Conservation (phyloP, 306 rosid genomes). For the Datisca glomerata region DNA sequence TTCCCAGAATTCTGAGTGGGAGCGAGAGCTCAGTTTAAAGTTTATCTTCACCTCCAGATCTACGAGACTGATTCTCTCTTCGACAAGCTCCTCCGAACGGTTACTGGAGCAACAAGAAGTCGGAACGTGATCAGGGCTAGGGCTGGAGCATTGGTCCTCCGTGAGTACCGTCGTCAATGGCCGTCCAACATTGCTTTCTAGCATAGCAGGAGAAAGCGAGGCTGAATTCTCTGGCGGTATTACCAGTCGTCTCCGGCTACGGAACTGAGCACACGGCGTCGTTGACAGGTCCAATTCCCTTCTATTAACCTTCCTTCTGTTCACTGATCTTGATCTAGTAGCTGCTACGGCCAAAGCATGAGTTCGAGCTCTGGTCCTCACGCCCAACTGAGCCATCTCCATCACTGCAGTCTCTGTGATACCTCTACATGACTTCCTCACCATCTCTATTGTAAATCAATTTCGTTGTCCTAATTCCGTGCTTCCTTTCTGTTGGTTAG, state of each 20-base stretch:
- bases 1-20: slow-evolving; percentile 1
- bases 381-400: slow-evolving; percentile 46
- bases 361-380: slow-evolving; percentile 42
- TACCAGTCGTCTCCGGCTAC: slow-evolving; percentile 9
- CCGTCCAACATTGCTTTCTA: not conserved
- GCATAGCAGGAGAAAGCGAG: slow-evolving; percentile 6
- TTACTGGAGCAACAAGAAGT: slow-evolving; percentile 70
- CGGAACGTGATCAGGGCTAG: slow-evolving; percentile 23
- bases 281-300: slow-evolving; percentile 20
- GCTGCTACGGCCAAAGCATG: slow-evolving; percentile 31
- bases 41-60: slow-evolving; percentile 73
- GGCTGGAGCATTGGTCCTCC: slow-evolving; percentile 26
- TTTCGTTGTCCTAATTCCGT: no score
- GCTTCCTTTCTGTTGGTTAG: slow-evolving; percentile 11
- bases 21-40: slow-evolving; percentile 11
- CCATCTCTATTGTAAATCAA: slow-evolving; percentile 7
- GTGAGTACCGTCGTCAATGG: not conserved
- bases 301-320: slow-evolving; percentile 31
- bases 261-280: slow-evolving; percentile 21
- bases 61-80: slow-evolving; percentile 27
- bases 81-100: slow-evolving; percentile 28
- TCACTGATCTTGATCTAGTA: slow-evolving; percentile 10
- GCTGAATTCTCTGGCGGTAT: slow-evolving; percentile 3
- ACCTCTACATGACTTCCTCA: slow-evolving; percentile 23
- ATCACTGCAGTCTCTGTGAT: slow-evolving; percentile 28